A percentile compares a stretch with the other conserved stretches of the same genome.
Conservation (phyloP, 768 basidiomycete genomes). For the Psilocybe sp. region DNA sequence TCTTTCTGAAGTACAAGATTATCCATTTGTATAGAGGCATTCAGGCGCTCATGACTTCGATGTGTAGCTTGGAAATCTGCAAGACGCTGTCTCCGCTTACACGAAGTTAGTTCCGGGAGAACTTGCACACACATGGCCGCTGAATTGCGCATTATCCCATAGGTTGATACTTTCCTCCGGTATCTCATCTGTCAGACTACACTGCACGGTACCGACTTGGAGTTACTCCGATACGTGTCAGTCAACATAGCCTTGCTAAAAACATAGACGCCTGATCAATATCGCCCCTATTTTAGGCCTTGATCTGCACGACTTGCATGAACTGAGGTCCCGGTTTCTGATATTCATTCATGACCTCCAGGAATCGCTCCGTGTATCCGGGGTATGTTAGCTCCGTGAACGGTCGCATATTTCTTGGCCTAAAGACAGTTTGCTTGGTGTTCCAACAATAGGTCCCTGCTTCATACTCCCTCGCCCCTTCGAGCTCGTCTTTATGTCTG, state of each 20-base stretch:
- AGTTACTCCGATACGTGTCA: conserved; percentile 55
- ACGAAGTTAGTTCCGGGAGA: conserved; percentile 44
- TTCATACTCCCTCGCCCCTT: conserved; percentile 61
- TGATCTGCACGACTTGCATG: conserved; percentile 69
- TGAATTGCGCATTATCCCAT: neutral
- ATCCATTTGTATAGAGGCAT: neutral
- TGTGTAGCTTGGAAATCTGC: conserved; percentile 45
- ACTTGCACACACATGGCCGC: neutral
- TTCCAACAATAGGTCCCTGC: conserved; percentile 46
- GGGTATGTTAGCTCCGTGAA: conserved; percentile 38
- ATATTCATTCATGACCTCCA: conserved; percentile 63
- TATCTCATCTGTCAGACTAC: conserved; percentile 46
- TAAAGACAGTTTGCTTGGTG: conserved; percentile 2
- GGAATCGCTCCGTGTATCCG: conserved; percentile 55
- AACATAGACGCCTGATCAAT: neutral
- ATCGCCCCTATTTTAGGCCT: conserved; percentile 34
- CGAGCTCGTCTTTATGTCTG: conserved; percentile 56
- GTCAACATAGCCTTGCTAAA: conserved; percentile 13
- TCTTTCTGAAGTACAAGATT: neutral
- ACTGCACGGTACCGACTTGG: conserved; percentile 71
- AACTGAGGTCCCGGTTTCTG: conserved; percentile 59
- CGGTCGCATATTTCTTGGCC: conserved; percentile 2
- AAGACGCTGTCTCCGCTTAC: conserved; percentile 60
- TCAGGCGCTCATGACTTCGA: neutral
- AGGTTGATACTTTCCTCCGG: conserved; percentile 52